Conservation (phyloP, 2,329 filamentous ascomycete genomes). For the Exserohilum rostratum region DNA sequence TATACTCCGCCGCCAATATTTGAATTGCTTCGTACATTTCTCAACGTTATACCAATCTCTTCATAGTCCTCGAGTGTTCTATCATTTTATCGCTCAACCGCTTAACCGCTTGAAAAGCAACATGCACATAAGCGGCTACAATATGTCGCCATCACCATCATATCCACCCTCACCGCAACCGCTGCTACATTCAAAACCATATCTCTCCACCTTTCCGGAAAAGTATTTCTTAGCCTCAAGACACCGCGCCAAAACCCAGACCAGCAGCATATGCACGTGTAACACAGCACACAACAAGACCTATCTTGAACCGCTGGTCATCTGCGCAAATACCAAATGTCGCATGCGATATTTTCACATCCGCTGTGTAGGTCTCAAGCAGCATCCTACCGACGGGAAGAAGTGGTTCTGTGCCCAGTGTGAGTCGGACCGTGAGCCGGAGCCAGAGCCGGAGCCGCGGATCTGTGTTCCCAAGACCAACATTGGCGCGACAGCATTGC, state of each 20-base stretch:
- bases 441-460: no score
- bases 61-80: not conserved
- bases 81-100: no score
- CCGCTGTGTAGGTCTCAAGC: not conserved
- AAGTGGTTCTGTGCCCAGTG: slow-evolving; percentile 4
- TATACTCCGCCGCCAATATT: not conserved
- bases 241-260: not conserved
- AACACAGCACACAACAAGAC: not conserved
- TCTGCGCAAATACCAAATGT: slow-evolving; percentile 1
- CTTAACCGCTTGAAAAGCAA: no score
- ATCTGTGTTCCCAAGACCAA: no score
- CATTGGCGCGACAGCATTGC: no score
- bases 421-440: not conserved
- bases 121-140: no score
- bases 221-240: not conserved
- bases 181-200: no score
- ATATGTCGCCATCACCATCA: no score
- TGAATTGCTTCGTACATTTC: not conserved
- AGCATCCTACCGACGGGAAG: not conserved
- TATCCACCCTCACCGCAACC: no score
- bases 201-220: not conserved
- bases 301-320: slow-evolving; percentile 3
- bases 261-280: slow-evolving; percentile 2
- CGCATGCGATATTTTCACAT: slow-evolving; percentile 4
- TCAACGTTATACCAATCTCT: not conserved